Evolutionary conservation across 163 green algal genomes (phyloP), one percentile per base, ranked within the genome.

Genomic region (Trebouxia gelatinosa): DNA sequence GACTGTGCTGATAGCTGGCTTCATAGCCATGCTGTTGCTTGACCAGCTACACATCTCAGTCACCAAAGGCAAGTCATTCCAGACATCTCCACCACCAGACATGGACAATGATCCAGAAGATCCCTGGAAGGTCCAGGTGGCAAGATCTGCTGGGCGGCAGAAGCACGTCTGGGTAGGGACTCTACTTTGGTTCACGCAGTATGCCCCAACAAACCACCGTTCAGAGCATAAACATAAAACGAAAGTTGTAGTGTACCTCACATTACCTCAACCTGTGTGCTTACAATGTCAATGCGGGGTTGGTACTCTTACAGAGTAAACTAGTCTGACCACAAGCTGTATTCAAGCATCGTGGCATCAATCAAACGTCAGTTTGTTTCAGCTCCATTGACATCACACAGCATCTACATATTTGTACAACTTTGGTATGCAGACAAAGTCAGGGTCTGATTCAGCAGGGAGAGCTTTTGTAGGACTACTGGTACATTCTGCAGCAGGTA

Each of bases 21-120:
- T 94, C 72, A 59, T 92, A 74, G 59, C 38, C 23, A 94, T 94
- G 90, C 54, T 93, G n/a, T 37, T 88, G 16, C 79, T 93, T 2
- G 89, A 94, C 35, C 78, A 84, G 6, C 2, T 79, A 32, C 78
- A 89, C n/a, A 65, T 26, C 50, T 31, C 70, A 37, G 74, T 65
- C 28, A n/a, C 70, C 29, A 59, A 59, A 31, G 68, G 68, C 40
- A 64, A 62, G n/a, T 54, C 17, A 29, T 76, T 62, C 17, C 43
- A 62, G 40, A 62, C 68, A 26, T 76, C 43, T 0, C 68, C 43
- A 76, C 68, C 43, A 6, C 68, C 46, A 43, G 19, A 21, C 48
- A 64, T 28, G 62, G 46, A 62, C 43, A 59, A 28, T 13, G 43
- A 76, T 11, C 68, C 68, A 64, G 46, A 76, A 40, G 68, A 62